Evolutionary conservation across 2,329 filamentous ascomycete species (phyloP), one percentile per base, ranked within the genome.

Genomic region (Blastomyces percursus): DNA sequence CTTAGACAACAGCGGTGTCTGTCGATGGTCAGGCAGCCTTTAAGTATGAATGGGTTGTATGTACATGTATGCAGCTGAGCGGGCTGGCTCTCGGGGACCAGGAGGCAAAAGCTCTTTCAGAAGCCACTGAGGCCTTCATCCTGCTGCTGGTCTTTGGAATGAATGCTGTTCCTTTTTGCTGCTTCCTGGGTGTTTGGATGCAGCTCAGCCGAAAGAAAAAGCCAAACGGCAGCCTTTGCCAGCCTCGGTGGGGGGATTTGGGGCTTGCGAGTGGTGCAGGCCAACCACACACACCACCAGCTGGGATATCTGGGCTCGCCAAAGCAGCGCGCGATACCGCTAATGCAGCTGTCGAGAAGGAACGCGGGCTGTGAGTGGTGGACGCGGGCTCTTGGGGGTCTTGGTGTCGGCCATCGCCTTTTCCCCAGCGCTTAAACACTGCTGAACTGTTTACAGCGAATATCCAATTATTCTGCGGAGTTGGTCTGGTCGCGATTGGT

Each of bases 331-430:
- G 48, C 52, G 52, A 58, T 27, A 21, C 55, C 24, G 24, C 56
- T 59, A 59, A 59, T 59, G 56, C 56, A 59, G 55, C 55, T 58
- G 55, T 57, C 35, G 55, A 58, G 55, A 44, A 32, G 21, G 14
- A 42, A 44, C 55, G 24, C 55, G 21, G 16, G 55, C 38, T 44
- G 35, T 58, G 21, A 58, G n/a, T 58, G 55, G 55, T 58, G 35
- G 38, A 44, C 5, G 55, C 55, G 55, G 35, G 30, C 55, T 40
- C 21, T 58, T 42, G 55, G 38, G 21, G 30, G 35, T 24, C 21
- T 58, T 58, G 55, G 27, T 30, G 35, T 58, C 40, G 35, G 16
- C 55, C 55, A 58, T 58, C 55, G 35, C 51, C 51, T 54, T 54
- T 54, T 24, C 3, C 51, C 51, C 51, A 46, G 59, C 59, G 59